Percentiles rank a stretch among this genome's conserved stretches.
These are phyloP conservation scores for Hordeum marinum DNA, from an alignment of 176 grass and related monocot species.

Conservation along the genomic window DNA sequence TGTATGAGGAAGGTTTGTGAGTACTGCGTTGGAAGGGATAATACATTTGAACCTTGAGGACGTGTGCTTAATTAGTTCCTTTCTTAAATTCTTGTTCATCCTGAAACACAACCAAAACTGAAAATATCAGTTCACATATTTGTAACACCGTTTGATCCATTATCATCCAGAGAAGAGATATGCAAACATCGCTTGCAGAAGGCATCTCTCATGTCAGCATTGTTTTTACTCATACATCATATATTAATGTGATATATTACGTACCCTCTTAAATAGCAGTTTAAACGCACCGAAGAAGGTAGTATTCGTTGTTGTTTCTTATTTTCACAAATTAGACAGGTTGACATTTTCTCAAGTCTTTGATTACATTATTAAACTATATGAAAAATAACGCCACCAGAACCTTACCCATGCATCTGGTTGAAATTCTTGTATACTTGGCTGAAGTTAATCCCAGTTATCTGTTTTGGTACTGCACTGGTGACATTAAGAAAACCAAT, in stretches of 20 bases:
- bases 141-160: background rate
- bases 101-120: conserved; percentile 11
- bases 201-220: background rate
- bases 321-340: background rate
- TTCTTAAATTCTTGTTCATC: conserved; percentile 47
- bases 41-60: conserved; percentile 45
- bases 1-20: too few species aligned
- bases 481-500: background rate
- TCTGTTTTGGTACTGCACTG: background rate
- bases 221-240: background rate
- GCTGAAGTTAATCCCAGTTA: background rate
- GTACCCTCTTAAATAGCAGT: background rate
- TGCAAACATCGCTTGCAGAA: background rate
- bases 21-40: conserved; percentile 36
- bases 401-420: too few species aligned
- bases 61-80: conserved; percentile 52
- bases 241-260: too few species aligned
- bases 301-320: background rate
- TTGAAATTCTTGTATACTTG: too few species aligned
- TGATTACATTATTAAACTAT: background rate
- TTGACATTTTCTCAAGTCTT: background rate
- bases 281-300: too few species aligned
- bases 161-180: background rate
- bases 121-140: background rate
- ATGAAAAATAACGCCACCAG: background rate